A percentile compares a stretch with the other conserved stretches of the same genome.
Evolutionary conservation across 2,329 filamentous ascomycete species (phyloP).

Genomic region (Pestalotiopsis sp.): DNA sequence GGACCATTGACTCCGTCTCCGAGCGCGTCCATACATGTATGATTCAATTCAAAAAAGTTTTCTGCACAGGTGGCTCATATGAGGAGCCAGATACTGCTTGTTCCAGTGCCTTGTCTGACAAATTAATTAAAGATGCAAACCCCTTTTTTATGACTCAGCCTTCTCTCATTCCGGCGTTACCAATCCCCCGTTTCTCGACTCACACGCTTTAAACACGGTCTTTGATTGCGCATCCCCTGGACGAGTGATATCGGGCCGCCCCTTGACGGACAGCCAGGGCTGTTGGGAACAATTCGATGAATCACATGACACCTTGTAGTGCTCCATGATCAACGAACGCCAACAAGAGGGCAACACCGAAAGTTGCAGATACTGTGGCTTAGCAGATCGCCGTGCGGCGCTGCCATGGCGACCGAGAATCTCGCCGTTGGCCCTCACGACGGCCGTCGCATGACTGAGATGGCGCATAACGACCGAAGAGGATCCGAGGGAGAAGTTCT

Average conservation of each 20-base stretch:
- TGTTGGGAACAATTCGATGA: too few relatives aligned
- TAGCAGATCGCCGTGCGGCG: not conserved
- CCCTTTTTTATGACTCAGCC: too few relatives aligned
- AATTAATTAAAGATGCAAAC: not conserved
- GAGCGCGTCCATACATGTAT: not conserved
- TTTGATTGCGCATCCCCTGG: too few relatives aligned
- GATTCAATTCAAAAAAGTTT: not conserved
- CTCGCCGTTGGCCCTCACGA: not conserved
- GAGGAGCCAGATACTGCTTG: not conserved
- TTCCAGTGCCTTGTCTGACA: not conserved
- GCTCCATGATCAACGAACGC: not conserved
- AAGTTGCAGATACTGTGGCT: not conserved
- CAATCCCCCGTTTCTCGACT: too few relatives aligned
- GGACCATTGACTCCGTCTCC: too few relatives aligned
- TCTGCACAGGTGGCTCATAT: not conserved
- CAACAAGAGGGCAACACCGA: not conserved
- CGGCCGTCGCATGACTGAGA: not conserved
- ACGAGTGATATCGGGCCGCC: too few relatives aligned
- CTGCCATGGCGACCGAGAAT: not conserved
- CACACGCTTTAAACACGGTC: too few relatives aligned
- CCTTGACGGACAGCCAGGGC: too few relatives aligned
- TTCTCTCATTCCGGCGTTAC: too few relatives aligned
- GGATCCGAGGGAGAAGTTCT: too few relatives aligned
- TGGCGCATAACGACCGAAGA: too few relatives aligned
- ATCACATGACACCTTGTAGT: too few relatives aligned